Base-by-base conservation (phyloP, 495 filamentous ascomycete genomes). In the Talaromyces stipitatus region DNA sequence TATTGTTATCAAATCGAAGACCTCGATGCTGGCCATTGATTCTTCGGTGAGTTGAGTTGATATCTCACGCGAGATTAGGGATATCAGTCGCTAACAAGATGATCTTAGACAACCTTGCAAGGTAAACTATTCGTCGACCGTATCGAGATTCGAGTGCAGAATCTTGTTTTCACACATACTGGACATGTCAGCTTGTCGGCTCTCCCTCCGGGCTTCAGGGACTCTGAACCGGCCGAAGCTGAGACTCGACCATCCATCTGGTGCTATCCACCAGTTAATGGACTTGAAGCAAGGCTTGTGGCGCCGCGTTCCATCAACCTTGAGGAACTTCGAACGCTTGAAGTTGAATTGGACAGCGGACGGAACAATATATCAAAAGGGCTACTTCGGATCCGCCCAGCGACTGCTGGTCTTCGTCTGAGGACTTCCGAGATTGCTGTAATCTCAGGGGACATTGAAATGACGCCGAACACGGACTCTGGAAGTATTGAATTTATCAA, bases 401-500 rank as follows among this genome's bases (percentile, higher is more conserved):
- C 87, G 3, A 92, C 95, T 2, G 94, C 92, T 23, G 95, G 95
- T 0, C 71, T 99, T 29, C 79, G 95, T 41, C 77, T 99, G 12
- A 82, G 90, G 56, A 92, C 87, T 43, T 81, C 83, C 32, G 85
- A 92, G 60, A 76, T 85, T 1, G 76, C 81, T 47, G 69, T 85
- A 28, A 67, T 85, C 2, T 75, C 80, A 41, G 78, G 81, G 1
- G 69, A 75, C n/a, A 64, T 86, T 5, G 65, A 73, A 7, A 67
- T 82, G 8, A 75, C 75, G 0, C 78, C 83, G 11, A 86, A 81
- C 55, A 72, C 76, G 8, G 83, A 86, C 50, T 78, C 84, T 16
- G 90, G 90, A 1, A 69, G 80, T 32, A 83, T 97, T n/a, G 72
- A 72, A 16, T 81, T 97, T 57, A 74, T 69, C 4, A 58, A 77